A percentile compares a stretch with the other conserved stretches of the same genome.
These are phyloP conservation scores for Aschersonia sp. DNA, from an alignment of 2,329 filamentous ascomycete genomes.

Conservation along the genomic window DNA sequence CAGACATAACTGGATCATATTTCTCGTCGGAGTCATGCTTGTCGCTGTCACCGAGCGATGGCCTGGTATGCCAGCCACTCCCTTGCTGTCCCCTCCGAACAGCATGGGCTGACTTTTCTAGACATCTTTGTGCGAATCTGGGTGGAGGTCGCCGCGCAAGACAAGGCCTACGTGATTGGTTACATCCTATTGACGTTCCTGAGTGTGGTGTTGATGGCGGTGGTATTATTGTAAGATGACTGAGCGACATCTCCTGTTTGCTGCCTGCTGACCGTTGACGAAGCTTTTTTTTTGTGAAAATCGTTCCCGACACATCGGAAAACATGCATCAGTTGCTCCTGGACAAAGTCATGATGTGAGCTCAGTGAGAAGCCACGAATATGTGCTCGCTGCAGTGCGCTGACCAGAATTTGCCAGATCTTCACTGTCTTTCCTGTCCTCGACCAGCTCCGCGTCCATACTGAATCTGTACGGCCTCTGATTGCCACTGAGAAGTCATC, in stretches of 20 bases:
- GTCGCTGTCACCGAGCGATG: neutral
- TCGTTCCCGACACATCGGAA: neutral
- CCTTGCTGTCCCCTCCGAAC: neutral
- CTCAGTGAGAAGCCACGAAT: neutral
- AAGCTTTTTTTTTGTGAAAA: neutral
- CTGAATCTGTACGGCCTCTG: neutral
- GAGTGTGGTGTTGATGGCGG: neutral
- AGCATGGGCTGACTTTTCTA: neutral
- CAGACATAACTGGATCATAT: neutral
- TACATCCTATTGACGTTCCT: neutral
- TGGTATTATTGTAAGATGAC: neutral
- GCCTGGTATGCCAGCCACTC: neutral
- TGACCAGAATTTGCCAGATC: neutral
- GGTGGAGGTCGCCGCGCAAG: neutral
- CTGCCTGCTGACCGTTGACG: neutral
- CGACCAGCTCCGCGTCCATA: neutral
- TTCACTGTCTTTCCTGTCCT: neutral
- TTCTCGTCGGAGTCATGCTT: neutral
- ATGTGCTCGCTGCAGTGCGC: neutral
- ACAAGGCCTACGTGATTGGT: neutral
- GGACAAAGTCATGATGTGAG: neutral
- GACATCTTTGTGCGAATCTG: constrained; percentile 1
- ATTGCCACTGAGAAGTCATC: neutral
- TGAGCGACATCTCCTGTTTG: neutral
- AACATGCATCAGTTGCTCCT: neutral